Conservation (phyloP, 352 stramenopile genomes). For the Globisporangium spinosum region DNA sequence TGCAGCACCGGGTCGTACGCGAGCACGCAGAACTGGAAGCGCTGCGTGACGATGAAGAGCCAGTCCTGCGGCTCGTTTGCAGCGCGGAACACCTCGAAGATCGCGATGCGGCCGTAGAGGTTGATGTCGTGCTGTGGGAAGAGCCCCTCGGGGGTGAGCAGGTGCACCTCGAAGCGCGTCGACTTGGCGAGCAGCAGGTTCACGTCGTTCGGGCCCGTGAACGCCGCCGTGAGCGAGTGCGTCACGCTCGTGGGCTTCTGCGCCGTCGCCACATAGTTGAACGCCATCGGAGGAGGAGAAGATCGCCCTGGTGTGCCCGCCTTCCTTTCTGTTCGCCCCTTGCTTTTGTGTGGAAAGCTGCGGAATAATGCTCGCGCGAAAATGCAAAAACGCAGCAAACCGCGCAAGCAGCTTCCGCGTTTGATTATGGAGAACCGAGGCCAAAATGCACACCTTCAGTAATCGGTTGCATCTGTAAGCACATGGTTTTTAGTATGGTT, state of each 20-base stretch:
- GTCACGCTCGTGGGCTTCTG: constrained; percentile 92
- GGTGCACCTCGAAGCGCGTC: constrained; percentile 87
- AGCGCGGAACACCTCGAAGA: constrained; percentile 83
- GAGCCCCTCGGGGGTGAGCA: constrained; percentile 84
- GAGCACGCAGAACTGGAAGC: constrained; percentile 89
- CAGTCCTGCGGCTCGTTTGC: constrained; percentile 75
- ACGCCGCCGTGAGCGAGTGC: constrained; percentile 89
- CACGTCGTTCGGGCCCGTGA: constrained; percentile 83
- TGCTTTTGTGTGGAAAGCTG: background rate
- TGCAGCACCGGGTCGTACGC: constrained; percentile 67
- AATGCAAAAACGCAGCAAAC: too few relatives aligned
- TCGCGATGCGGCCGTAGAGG: constrained; percentile 85
- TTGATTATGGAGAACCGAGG: too few relatives aligned
- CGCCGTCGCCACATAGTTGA: constrained; percentile 92
- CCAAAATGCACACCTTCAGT: too few relatives aligned
- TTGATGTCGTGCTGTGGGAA: constrained; percentile 82
- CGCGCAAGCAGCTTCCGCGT: too few relatives aligned
- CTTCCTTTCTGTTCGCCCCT: constrained; percentile 6
- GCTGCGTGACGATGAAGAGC: constrained; percentile 88
- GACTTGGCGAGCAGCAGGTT: constrained; percentile 90
- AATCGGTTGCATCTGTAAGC: too few relatives aligned
- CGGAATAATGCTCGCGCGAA: too few relatives aligned
- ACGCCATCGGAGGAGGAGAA: constrained; percentile 41
- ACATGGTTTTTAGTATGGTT: too few relatives aligned
- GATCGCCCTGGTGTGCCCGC: background rate